Base-by-base conservation (phyloP, 129 eudicot genomes). In the Lactuca sativa region DNA sequence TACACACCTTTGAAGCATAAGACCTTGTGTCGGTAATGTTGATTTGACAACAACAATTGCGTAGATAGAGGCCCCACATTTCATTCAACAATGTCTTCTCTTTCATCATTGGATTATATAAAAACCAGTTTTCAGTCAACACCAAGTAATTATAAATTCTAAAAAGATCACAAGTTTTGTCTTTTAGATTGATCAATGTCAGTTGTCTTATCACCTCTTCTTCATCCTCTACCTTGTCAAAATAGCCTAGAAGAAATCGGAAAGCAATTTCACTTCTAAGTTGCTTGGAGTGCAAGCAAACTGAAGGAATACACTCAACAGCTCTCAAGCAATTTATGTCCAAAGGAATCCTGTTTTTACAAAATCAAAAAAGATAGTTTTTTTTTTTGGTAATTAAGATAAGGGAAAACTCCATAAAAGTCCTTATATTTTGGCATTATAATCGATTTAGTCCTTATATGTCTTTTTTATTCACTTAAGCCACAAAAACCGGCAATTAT, bases 11-110 rank as follows among this genome's bases (percentile, higher is more conserved):
- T 55, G 90, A 87, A 15, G 98, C 96, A 51, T 83, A 83, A 66
- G 91, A 63, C 80, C 98, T 86, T 64, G 91, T 76, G 73, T 92
- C 98, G 1, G 96, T 92, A 70, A 85, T 89, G 82, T 85, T 72
- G 32, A 92, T 84, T 67, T 86, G 95, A 84, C 86, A 79, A 77
- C 89, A 86, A 60, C 85, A 88, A 65, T 86, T 84, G 36, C 95
- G 82, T 16, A 92, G 85, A 81, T 64, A 86, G 49, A 74, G 75
- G 25, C 76, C 79, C 97, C 97, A 92, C 85, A 92, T 76, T 70
- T 82, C 86, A 9, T 47, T 64, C 57, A 86, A 55, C 13, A 72
- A 59, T 31, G 78, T 70, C 14, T 73, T 79, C 41, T 81, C 78
- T 79, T 78, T 73, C 9, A 67, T 4, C 59, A 49, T 6, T 1